A percentile compares a stretch with the other conserved stretches of the same genome.
Conservation (phyloP, 2,329 filamentous ascomycete species). For the Pseudogymnoascus sp. region DNA sequence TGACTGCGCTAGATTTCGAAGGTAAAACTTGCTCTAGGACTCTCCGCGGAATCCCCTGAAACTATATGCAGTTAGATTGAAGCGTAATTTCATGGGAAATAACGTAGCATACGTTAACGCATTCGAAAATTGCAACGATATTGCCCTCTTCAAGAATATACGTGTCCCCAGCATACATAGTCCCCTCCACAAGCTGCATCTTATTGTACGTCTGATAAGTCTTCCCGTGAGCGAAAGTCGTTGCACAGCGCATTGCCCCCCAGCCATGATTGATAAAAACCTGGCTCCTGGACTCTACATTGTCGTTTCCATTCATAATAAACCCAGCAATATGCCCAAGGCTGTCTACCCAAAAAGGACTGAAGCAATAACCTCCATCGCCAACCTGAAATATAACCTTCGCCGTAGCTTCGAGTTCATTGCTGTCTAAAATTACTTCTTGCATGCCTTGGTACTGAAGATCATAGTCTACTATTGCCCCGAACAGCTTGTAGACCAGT, state of each 20-base stretch:
- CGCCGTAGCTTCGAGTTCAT: slow-evolving; percentile 35
- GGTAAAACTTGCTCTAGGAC: neutral
- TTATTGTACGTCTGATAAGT: slow-evolving; percentile 49
- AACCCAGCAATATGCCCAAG: slow-evolving; percentile 53
- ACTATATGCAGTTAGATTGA: neutral
- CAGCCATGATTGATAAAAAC: slow-evolving; percentile 55
- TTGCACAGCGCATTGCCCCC: slow-evolving; percentile 44
- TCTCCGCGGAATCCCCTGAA: neutral
- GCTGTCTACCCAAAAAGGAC: slow-evolving; percentile 53
- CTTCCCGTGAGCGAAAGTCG: slow-evolving; percentile 38
- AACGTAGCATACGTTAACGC: slow-evolving; percentile 24
- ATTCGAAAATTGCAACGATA: slow-evolving; percentile 23
- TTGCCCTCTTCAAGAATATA: slow-evolving; percentile 41
- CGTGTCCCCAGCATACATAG: slow-evolving; percentile 46
- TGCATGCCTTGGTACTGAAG: slow-evolving; percentile 49
- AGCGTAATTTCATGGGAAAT: neutral
- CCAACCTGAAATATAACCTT: slow-evolving; percentile 40
- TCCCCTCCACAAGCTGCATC: slow-evolving; percentile 42
- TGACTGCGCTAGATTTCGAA: neutral
- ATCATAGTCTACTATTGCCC: slow-evolving; percentile 50
- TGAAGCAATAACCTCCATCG: slow-evolving; percentile 45
- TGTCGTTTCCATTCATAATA: slow-evolving; percentile 52
- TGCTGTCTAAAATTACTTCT: slow-evolving; percentile 43
- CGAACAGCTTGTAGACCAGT: neutral
- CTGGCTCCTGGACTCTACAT: slow-evolving; percentile 45